phyloP scores from a whole-genome alignment of 345 rosid genomes.

The Odontarrhena argentea region DNA sequence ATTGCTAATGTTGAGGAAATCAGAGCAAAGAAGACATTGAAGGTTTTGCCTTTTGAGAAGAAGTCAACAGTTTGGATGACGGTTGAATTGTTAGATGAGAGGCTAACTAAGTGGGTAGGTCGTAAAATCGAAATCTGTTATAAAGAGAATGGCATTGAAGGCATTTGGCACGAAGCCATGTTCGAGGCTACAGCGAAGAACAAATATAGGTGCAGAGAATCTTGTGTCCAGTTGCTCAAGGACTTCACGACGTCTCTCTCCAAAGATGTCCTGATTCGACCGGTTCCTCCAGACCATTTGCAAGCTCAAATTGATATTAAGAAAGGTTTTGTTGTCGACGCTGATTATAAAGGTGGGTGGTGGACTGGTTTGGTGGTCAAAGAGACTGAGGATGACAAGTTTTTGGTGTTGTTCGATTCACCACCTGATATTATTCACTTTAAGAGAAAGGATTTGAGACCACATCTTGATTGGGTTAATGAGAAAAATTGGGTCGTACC shows the following conservation, averaged over 20 bases:
- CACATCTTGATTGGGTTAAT: conserved; percentile 52
- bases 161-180: too few relatives aligned
- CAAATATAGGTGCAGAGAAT: too few relatives aligned
- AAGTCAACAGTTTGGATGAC: conserved; percentile 54
- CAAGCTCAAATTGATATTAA: conserved; percentile 29
- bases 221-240: conserved; percentile 41
- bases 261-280: conserved; percentile 45
- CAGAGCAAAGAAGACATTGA: conserved; percentile 19
- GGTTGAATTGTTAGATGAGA: conserved; percentile 40
- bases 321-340: conserved; percentile 48
- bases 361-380: conserved; percentile 57
- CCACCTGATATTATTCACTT: conserved; percentile 53
- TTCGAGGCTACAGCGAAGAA: too few relatives aligned
- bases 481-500: conserved; percentile 47
- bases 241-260: conserved; percentile 40
- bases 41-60: conserved; percentile 53
- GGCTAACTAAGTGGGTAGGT: too few relatives aligned
- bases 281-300: conserved; percentile 44
- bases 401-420: conserved; percentile 50
- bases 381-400: conserved; percentile 40
- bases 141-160: too few relatives aligned
- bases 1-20: conserved; percentile 16
- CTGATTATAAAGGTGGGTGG: conserved; percentile 46
- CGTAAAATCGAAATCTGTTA: too few relatives aligned
- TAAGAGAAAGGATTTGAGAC: conserved; percentile 49